Conservation (phyloP, 768 basidiomycete species). For the Collybia nuda region DNA sequence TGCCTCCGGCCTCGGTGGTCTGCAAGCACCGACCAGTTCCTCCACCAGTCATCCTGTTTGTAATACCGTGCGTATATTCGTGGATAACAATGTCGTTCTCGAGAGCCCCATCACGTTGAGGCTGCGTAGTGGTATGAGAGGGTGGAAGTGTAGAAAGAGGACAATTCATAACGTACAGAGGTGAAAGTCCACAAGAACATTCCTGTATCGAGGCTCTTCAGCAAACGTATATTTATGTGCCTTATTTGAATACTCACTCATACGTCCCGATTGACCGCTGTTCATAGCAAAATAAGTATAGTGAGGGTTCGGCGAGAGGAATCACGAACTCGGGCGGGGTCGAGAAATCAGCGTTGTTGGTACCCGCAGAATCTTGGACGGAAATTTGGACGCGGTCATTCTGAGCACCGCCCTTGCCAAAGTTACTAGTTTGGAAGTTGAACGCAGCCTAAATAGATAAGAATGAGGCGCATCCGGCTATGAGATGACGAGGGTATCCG, state of each 20-base stretch:
- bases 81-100: constrained; percentile 46
- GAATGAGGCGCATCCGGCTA: background rate
- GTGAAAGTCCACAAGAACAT: constrained; percentile 35
- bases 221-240: too few relatives aligned
- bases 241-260: constrained; percentile 20
- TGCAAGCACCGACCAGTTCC: constrained; percentile 52
- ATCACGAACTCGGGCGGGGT: constrained; percentile 35
- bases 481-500: background rate
- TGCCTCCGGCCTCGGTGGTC: constrained; percentile 54
- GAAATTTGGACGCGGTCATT: constrained; percentile 50
- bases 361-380: constrained; percentile 44
- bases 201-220: constrained; percentile 13
- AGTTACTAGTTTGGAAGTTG: constrained; percentile 53
- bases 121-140: constrained; percentile 23
- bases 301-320: background rate
- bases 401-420: constrained; percentile 43
- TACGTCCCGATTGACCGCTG: constrained; percentile 35
- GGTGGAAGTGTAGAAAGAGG: background rate
- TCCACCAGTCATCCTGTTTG: constrained; percentile 47
- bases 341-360: constrained; percentile 39
- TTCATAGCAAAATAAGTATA: background rate
- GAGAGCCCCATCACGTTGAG: constrained; percentile 52
- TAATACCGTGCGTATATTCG: constrained; percentile 43
- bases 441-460: constrained; percentile 12
- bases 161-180: constrained; percentile 12